These are phyloP conservation scores for Geoglossum glabrum DNA, from an alignment of 495 filamentous ascomycete species.

Conservation along the genomic window DNA sequence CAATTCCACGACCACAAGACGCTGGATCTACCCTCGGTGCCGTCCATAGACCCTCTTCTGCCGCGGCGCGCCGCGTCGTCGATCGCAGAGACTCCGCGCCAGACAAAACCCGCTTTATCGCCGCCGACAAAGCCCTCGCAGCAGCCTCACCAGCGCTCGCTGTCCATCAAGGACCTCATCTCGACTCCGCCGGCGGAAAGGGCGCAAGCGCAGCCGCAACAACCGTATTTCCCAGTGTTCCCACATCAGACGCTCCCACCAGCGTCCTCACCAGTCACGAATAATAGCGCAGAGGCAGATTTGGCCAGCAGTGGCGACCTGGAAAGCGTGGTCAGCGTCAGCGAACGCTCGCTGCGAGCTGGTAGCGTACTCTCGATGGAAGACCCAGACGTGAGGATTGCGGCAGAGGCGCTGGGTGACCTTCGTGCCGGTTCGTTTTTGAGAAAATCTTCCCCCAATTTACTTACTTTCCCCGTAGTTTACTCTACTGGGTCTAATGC, in stretches of 20 bases:
- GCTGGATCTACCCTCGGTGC: neutral
- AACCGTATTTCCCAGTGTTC: neutral
- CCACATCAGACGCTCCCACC: neutral
- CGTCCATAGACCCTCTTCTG: neutral
- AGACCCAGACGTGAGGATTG: slow-evolving; percentile 5
- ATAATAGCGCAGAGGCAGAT: neutral
- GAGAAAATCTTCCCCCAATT: neutral
- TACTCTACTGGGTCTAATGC: neutral
- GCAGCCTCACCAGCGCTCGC: neutral
- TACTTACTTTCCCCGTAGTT: neutral
- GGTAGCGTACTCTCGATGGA: slow-evolving; percentile 5
- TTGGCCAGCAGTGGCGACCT: neutral
- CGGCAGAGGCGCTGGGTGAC: slow-evolving; percentile 2
- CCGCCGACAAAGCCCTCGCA: neutral
- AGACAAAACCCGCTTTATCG: neutral
- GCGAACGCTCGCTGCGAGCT: neutral
- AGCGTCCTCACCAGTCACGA: neutral
- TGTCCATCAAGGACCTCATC: slow-evolving; percentile 1
- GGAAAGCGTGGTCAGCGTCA: neutral
- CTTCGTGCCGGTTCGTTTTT: slow-evolving; percentile 3
- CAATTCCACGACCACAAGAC: neutral
- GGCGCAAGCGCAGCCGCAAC: neutral
- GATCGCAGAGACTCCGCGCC: neutral
- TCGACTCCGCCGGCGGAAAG: neutral
- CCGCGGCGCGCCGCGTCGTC: neutral